Evolutionary conservation across 140 eudicot species (phyloP).

Genomic region (Stevia rebaudiana): DNA sequence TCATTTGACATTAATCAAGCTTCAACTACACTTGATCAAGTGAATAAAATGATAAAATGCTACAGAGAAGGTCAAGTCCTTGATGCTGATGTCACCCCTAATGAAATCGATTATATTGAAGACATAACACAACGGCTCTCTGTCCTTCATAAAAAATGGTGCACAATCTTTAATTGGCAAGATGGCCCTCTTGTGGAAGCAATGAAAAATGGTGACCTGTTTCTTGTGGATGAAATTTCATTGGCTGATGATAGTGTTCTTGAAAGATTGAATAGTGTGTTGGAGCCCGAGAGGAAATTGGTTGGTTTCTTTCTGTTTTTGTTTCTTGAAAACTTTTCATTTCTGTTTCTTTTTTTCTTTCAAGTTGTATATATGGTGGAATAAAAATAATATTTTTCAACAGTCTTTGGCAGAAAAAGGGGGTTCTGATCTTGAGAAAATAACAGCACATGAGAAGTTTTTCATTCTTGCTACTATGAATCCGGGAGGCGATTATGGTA

Average conservation of each 20-base stretch:
- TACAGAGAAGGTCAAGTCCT: conserved; percentile 40
- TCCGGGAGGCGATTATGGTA: conserved; percentile 99
- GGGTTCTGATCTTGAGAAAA: conserved; percentile 66
- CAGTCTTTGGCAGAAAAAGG: conserved; percentile 99
- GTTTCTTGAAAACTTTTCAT: not conserved
- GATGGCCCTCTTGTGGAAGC: conserved; percentile 98
- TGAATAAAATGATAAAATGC: conserved; percentile 42
- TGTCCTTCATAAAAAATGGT: conserved; percentile 65
- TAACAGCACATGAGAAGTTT: conserved; percentile 78
- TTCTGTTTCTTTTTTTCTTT: not conserved
- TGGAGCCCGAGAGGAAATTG: conserved; percentile 97
- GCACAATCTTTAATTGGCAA: conserved; percentile 81
- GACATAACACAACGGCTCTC: conserved; percentile 26
- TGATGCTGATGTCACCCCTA: conserved; percentile 41
- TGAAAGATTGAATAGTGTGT: conserved; percentile 89
- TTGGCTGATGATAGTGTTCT: conserved; percentile 98
- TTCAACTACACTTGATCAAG: conserved; percentile 44
- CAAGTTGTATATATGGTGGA: not conserved
- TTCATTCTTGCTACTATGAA: conserved; percentile 97
- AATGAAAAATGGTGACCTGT: conserved; percentile 80
- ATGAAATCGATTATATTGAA: conserved; percentile 44
- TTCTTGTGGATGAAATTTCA: conserved; percentile 94
- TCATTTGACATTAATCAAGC: conserved; percentile 75
- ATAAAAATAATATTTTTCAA: conserved; percentile 11
- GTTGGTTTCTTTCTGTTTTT: conserved; percentile 34